phyloP scores from a whole-genome alignment of 495 filamentous ascomycete genomes.

The Wilcoxina mikolae region DNA sequence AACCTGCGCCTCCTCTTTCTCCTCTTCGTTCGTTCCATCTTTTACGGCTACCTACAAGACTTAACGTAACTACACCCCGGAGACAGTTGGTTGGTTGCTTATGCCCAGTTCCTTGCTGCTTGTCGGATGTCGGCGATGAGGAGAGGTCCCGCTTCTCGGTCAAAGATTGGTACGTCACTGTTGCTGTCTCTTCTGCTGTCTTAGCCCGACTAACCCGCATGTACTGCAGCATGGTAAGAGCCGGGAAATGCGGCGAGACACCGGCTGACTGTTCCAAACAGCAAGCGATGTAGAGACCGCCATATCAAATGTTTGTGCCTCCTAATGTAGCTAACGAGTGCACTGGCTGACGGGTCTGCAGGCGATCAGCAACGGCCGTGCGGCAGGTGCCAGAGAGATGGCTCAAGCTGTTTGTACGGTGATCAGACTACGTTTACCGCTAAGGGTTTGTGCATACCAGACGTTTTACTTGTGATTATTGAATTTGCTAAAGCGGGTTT shows the following conservation, averaged over 20 bases:
- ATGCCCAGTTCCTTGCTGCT: neutral
- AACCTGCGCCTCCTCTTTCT: neutral
- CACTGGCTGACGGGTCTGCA: neutral
- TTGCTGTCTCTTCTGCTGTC: neutral
- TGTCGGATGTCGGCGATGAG: constrained; percentile 1
- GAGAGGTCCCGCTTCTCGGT: constrained; percentile 3
- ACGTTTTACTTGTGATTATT: neutral
- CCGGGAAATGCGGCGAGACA: neutral
- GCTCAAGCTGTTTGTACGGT: neutral
- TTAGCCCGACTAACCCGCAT: neutral
- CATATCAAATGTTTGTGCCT: neutral
- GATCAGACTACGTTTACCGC: constrained; percentile 5
- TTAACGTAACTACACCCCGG: neutral
- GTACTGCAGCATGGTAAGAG: neutral
- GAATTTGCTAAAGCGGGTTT: neutral
- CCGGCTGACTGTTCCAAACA: neutral
- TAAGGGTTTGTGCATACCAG: neutral
- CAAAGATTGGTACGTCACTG: constrained; percentile 3
- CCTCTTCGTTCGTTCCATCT: too few relatives aligned
- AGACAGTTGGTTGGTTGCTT: neutral
- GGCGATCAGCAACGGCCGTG: constrained; percentile 5
- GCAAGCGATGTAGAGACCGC: constrained; percentile 7
- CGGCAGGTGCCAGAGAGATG: neutral
- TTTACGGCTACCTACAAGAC: neutral
- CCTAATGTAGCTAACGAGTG: neutral